A percentile compares a stretch with the other conserved stretches of the same genome.
Conservation (phyloP, 208 protist genomes). For the Trypanosoma scelopori region DNA sequence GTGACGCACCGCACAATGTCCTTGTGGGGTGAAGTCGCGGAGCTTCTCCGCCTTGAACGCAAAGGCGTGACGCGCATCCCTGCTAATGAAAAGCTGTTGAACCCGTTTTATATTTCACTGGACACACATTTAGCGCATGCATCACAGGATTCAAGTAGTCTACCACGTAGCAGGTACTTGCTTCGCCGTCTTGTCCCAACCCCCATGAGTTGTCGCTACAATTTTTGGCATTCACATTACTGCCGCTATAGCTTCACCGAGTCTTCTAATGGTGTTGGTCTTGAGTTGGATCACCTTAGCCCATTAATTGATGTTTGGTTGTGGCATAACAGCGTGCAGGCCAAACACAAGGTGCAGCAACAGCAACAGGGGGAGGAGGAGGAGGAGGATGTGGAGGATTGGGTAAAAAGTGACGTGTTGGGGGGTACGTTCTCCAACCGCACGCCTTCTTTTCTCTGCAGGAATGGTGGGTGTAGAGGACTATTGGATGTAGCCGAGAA, state of each 20-base stretch:
- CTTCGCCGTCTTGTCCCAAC: constrained; percentile 15
- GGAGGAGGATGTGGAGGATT: neutral
- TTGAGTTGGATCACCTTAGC: constrained; percentile 4
- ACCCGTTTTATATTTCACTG: constrained; percentile 19
- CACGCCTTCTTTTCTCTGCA: too few relatives aligned
- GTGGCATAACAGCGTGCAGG: neutral
- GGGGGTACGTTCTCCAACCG: too few relatives aligned
- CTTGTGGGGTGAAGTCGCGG: constrained; percentile 21
- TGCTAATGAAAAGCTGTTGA: constrained; percentile 12
- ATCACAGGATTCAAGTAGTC: neutral
- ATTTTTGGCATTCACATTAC: constrained; percentile 18
- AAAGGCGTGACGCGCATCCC: neutral
- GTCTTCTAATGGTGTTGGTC: neutral
- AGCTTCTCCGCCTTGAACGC: constrained; percentile 10
- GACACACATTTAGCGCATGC: neutral
- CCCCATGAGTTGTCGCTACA: constrained; percentile 15
- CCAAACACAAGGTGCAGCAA: too few relatives aligned
- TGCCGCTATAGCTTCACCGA: constrained; percentile 15
- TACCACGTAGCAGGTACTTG: constrained; percentile 13
- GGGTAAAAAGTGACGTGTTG: neutral
- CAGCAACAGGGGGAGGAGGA: neutral
- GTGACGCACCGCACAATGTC: constrained; percentile 8
- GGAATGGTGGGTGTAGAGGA: too few relatives aligned
- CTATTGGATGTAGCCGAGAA: too few relatives aligned
- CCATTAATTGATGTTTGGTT: constrained; percentile 17